Evolutionary conservation across 2,329 filamentous ascomycete species (phyloP), one percentile per base, ranked within the genome.

Genomic region (Hymenoscyphus linearis): DNA sequence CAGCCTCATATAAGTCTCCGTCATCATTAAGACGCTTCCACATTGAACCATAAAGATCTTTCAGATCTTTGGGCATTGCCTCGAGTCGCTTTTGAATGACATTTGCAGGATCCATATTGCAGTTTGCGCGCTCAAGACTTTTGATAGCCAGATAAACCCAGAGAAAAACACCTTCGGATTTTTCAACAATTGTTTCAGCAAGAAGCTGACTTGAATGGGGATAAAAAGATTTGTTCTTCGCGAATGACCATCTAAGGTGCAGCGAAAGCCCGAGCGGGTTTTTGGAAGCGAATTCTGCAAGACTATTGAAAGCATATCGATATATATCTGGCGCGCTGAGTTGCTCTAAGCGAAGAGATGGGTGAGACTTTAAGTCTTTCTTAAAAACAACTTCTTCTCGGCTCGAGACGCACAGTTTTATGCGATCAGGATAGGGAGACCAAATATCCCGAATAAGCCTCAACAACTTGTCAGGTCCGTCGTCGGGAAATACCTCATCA

Each of bases 331-430:
- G 40, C 9, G 18, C 7, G 1, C n/a, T 47, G 18, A 47, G 40
- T 12, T 47, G 3, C 1, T 47, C 6, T 18, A 47, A 47, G 9
- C 7, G 9, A 16, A 47, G 40, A 6, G 22, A 22, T n/a, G 40
- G 40, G 7, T 25, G 22, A 1, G 18, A 22, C 22, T 3, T 3
- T 12, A 47, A 47, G n/a, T 25, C 18, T 10, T 2, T 47, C 40
- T 47, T 47, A 9, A 47, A 47, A n/a, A 16, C 18, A n/a, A 3
- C 7, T 62, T 63, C 66, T 9, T 60, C 61, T 25, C 66, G 55
- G 50, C 63, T 65, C 2, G 66, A 62, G 7, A 66, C 47, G 37
- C 64, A 65, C 4, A 66, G 50, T 44, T 67, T 67, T n/a, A 67
- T 55, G 9, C 37, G 64, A 57, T 47, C 36, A 12, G 13, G 47